Percentiles rank a stretch among this genome's conserved stretches.
Conservation (phyloP, 73 alveolate genomes). For the Breviolum minutum region DNA sequence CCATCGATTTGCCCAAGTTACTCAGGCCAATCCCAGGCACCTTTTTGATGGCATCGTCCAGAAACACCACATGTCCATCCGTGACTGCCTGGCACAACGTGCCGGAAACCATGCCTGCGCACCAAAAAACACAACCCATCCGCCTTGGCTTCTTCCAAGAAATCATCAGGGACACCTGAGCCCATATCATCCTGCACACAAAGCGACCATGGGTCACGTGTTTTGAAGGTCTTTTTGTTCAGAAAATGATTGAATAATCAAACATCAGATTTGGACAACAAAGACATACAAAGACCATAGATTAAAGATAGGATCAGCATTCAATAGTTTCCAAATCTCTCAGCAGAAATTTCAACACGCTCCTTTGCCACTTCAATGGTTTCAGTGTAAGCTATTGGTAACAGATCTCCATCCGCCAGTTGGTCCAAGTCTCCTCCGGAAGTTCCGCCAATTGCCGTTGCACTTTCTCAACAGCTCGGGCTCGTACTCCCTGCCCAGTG, state of each 20-base stretch:
- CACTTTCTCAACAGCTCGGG: conserved; percentile 48
- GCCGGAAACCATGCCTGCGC: background rate
- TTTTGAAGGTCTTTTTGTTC: too few species aligned
- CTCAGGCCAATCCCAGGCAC: background rate
- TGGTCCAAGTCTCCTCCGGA: conserved; percentile 8
- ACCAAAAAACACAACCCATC: background rate
- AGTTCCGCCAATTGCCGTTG: conserved; percentile 45
- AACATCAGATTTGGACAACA: background rate
- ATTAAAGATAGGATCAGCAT: background rate
- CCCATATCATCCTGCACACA: conserved; percentile 58
- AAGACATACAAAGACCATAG: background rate
- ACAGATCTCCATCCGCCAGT: too few species aligned
- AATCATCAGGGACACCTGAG: conserved; percentile 67
- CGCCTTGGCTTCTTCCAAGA: conserved; percentile 81
- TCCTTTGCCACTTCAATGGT: background rate
- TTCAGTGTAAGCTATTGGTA: background rate
- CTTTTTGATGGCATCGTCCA: conserved; percentile 50
- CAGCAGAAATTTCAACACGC: background rate
- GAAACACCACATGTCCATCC: conserved; percentile 76
- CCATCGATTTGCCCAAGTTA: background rate
- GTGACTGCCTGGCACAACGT: conserved; percentile 41
- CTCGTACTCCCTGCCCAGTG: conserved; percentile 29
- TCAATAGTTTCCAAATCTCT: too few species aligned
- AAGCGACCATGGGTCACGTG: too few species aligned
- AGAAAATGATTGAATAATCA: background rate